Conservation (phyloP, 2,329 filamentous ascomycete genomes). For the Sarocladiaceae sp. region DNA sequence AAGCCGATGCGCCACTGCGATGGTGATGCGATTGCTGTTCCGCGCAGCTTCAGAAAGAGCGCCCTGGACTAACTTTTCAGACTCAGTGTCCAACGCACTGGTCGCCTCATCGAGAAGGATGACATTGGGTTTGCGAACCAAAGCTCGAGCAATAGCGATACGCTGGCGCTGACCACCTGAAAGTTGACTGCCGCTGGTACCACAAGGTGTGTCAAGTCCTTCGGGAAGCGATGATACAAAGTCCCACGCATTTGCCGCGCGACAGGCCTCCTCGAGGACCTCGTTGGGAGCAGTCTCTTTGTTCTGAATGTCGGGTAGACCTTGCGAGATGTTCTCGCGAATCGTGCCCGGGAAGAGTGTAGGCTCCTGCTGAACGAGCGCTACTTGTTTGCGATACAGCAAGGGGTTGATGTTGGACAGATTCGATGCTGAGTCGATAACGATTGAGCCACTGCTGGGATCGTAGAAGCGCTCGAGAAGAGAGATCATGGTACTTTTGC, state of each 20-base stretch:
- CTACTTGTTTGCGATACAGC: conserved; percentile 47
- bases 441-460: conserved; percentile 39
- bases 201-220: neutral
- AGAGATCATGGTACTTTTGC: conserved; percentile 58
- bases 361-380: conserved; percentile 56
- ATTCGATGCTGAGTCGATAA: conserved; percentile 35
- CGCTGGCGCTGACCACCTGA: neutral
- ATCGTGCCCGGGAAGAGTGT: conserved; percentile 75
- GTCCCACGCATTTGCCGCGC: neutral
- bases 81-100: conserved; percentile 51
- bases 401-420: conserved; percentile 38
- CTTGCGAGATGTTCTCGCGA: conserved; percentile 83
- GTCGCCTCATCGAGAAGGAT: conserved; percentile 75
- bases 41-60: conserved; percentile 72
- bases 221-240: neutral
- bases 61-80: conserved; percentile 86
- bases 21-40: conserved; percentile 81
- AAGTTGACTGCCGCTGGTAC: neutral
- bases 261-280: neutral
- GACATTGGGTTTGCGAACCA: conserved; percentile 84
- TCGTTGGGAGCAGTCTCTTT: neutral
- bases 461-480: conserved; percentile 44
- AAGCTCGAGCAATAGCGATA: neutral
- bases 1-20: conserved; percentile 87
- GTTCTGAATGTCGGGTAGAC: too few species aligned